Base-by-base conservation (phyloP, 352 stramenopile genomes). In the Pythium volutum region DNA sequence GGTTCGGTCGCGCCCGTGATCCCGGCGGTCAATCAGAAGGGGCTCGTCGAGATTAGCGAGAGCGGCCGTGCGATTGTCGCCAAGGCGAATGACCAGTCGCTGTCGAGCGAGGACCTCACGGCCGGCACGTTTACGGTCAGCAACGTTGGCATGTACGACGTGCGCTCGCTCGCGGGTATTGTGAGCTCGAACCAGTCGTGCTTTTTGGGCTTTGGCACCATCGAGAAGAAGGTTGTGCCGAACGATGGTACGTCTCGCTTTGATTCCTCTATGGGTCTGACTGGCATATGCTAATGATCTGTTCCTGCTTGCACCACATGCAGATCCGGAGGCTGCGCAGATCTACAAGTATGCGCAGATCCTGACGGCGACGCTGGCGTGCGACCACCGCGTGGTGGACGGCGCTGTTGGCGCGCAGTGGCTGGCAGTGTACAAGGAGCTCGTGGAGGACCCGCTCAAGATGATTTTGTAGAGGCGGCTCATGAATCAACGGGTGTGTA, bases 1-100 rank as follows among this genome's bases (percentile, higher is more conserved):
- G 84, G 83, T 51, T 84, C 99, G 25, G 98, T 99, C 53, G 98
- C 97, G n/a, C 98, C 98, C 14, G 97, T 99, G 72, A 77, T 99
- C 29, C 81, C 79, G 43, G 71, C 91, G 43, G 96, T 97, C 14
- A 92, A 98, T 71, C 67, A 75, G 25, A 83, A 96, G 49, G 90
- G 94, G 29, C 73, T 99, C 10, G 75, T 73, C 29, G 79, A 96
- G 46, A 98, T 99, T 66, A 96, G 80, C 46, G 75, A 77, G 36
- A 88, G 87, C 48, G 87, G 99, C 55, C 70, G 80, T 59, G 69
- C 73, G 49, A 71, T 87, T 31, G 72, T 89, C 39, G 70, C 71
- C 27, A 79, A 77, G 50, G 79, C 73, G 52, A 67, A 67, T 59
- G 76, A 81, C 39, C 62, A 75, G 25, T 31, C 67, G 15, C 75